Percentiles rank a stretch among this genome's conserved stretches.
These are phyloP conservation scores for Haplosporangium gracile DNA, from an alignment of 192 early-diverging fungal genomes.

Conservation along the genomic window DNA sequence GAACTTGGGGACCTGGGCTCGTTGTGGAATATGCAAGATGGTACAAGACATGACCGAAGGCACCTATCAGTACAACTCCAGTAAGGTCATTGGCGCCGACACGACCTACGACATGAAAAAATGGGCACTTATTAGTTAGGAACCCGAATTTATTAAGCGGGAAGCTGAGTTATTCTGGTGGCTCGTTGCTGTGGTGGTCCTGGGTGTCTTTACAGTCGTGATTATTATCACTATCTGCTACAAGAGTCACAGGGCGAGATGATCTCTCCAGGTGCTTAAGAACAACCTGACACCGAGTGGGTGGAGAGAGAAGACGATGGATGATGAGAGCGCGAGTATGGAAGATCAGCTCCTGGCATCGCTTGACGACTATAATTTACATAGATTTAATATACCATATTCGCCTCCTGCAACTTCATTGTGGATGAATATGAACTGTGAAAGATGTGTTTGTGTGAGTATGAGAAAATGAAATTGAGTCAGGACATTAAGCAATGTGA, in stretches of 20 bases:
- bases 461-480: too few species aligned
- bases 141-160: background rate
- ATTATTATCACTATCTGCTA: background rate
- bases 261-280: background rate
- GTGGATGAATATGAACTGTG: too few species aligned
- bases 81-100: constrained; percentile 17
- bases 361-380: background rate
- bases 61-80: background rate
- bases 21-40: constrained; percentile 21
- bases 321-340: background rate
- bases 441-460: too few species aligned
- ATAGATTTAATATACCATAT: background rate
- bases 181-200: constrained; percentile 9
- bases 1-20: constrained; percentile 9
- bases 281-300: background rate
- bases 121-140: background rate
- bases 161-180: constrained; percentile 16
- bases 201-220: background rate
- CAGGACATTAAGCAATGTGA: too few species aligned
- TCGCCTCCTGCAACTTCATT: too few species aligned
- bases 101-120: constrained; percentile 16
- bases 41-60: constrained; percentile 19
- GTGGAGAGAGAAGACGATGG: constrained; percentile 1
- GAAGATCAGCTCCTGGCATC: background rate
- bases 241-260: background rate